Conservation (phyloP, 2,329 filamentous ascomycete genomes). For the Catunica adiposa region DNA sequence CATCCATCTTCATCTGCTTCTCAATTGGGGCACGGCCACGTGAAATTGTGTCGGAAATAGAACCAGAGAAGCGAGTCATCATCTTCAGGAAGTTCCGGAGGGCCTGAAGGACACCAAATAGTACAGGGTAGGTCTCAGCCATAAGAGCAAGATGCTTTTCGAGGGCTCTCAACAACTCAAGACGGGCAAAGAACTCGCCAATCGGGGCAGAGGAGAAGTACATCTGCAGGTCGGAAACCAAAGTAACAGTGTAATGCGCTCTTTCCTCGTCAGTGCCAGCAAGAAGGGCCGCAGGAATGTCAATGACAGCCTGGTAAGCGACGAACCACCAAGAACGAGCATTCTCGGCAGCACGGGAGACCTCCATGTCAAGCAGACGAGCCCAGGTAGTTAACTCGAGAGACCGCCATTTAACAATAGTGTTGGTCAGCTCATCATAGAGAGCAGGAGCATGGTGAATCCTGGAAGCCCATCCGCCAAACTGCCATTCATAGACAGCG, state of each 20-base stretch:
- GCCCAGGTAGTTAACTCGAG: slow-evolving; percentile 88
- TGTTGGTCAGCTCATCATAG: slow-evolving; percentile 62
- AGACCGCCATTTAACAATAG: slow-evolving; percentile 77
- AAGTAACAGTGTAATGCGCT: slow-evolving; percentile 41
- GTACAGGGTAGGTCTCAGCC: slow-evolving; percentile 35
- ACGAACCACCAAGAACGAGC: slow-evolving; percentile 93
- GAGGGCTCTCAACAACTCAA: slow-evolving; percentile 51
- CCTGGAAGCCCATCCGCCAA: slow-evolving; percentile 65
- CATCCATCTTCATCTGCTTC: slow-evolving; percentile 82
- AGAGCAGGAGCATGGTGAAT: slow-evolving; percentile 52
- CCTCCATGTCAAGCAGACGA: slow-evolving; percentile 71
- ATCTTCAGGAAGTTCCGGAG: slow-evolving; percentile 63
- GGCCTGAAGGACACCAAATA: slow-evolving; percentile 44
- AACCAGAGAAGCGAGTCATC: slow-evolving; percentile 53
- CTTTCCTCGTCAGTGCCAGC: slow-evolving; percentile 42
- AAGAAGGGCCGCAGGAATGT: slow-evolving; percentile 51
- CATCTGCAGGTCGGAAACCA: slow-evolving; percentile 59
- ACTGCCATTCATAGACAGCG: slow-evolving; percentile 85
- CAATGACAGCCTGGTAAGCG: slow-evolving; percentile 78
- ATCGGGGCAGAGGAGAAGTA: slow-evolving; percentile 68
- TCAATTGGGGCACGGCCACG: slow-evolving; percentile 62
- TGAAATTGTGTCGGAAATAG: slow-evolving; percentile 46
- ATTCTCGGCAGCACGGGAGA: slow-evolving; percentile 55
- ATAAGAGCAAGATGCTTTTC: slow-evolving; percentile 47
- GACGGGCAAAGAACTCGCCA: slow-evolving; percentile 61